Conservation (phyloP, 1,139 yeast species). For the Scheffersomyces segobiensis region DNA sequence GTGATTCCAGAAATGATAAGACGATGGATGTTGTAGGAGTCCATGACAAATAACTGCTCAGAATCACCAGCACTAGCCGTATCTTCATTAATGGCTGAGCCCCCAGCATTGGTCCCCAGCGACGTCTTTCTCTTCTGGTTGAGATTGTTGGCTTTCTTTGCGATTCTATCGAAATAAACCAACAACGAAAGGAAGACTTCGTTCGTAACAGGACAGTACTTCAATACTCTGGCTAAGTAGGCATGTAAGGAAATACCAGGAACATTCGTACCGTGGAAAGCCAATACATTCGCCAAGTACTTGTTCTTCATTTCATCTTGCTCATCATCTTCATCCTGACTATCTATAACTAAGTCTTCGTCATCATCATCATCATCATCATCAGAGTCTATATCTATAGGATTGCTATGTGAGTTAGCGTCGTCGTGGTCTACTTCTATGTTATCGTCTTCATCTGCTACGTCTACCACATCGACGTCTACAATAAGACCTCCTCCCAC, state of each 20-base stretch:
- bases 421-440: constrained; percentile 13
- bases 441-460: constrained; percentile 15
- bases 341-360: constrained; percentile 15
- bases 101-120: constrained; percentile 7
- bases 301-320: constrained; percentile 52
- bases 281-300: constrained; percentile 73
- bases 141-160: constrained; percentile 75
- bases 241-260: constrained; percentile 94
- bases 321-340: constrained; percentile 36
- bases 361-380: constrained; percentile 12
- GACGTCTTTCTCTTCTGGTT: constrained; percentile 23
- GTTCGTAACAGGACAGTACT: constrained; percentile 96
- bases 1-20: constrained; percentile 95
- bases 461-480: constrained; percentile 1
- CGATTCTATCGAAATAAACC: constrained; percentile 93
- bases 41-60: constrained; percentile 85
- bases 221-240: constrained; percentile 83
- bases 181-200: constrained; percentile 88
- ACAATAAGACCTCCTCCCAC: background rate
- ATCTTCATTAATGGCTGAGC: constrained; percentile 11
- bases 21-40: constrained; percentile 91
- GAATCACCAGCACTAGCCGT: constrained; percentile 14
- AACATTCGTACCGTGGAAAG: constrained; percentile 93
- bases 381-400: constrained; percentile 8
- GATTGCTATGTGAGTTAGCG: constrained; percentile 3